A percentile compares a stretch with the other conserved stretches of the same genome.
Evolutionary conservation across 2,329 filamentous ascomycete genomes (phyloP).

Genomic region (Aspergillus pseudonomiae): DNA sequence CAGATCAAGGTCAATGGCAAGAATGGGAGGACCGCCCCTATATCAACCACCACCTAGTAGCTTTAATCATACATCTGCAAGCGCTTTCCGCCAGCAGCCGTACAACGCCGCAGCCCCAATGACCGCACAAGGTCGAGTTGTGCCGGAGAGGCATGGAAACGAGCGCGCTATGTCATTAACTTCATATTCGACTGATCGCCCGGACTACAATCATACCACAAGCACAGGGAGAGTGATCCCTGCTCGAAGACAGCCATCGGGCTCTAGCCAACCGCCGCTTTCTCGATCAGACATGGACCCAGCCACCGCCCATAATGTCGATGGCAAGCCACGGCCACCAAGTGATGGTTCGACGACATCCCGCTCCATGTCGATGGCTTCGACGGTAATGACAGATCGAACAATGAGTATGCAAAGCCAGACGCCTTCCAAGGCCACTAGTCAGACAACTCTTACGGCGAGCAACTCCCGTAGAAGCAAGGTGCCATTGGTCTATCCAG

Average conservation of each 20-base stretch:
- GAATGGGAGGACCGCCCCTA: constrained; percentile 70
- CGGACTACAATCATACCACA: constrained; percentile 80
- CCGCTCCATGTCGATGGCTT: constrained; percentile 91
- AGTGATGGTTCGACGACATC: constrained; percentile 49
- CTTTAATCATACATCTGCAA: constrained; percentile 70
- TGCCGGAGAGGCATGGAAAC: constrained; percentile 89
- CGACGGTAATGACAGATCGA: constrained; percentile 61
- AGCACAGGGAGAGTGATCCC: constrained; percentile 85
- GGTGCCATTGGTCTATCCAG: constrained; percentile 89
- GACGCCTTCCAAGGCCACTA: constrained; percentile 53
- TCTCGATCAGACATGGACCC: constrained; percentile 48
- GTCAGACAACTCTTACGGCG: constrained; percentile 59
- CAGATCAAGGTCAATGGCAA: constrained; percentile 90
- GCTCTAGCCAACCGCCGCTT: constrained; percentile 37
- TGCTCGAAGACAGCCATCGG: constrained; percentile 66
- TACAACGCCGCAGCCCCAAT: constrained; percentile 69
- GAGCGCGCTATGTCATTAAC: constrained; percentile 97
- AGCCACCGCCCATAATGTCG: constrained; percentile 52
- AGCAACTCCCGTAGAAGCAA: constrained; percentile 63
- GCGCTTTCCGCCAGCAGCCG: constrained; percentile 76
- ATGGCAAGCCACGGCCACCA: constrained; percentile 40
- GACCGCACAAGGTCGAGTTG: constrained; percentile 86
- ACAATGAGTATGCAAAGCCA: constrained; percentile 60
- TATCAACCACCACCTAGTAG: constrained; percentile 66
- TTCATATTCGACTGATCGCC: constrained; percentile 72